Evolutionary conservation across 1,284 basidiomycete genomes (phyloP), one percentile per base, ranked within the genome.

Genomic region (Hemileia vastatrix): DNA sequence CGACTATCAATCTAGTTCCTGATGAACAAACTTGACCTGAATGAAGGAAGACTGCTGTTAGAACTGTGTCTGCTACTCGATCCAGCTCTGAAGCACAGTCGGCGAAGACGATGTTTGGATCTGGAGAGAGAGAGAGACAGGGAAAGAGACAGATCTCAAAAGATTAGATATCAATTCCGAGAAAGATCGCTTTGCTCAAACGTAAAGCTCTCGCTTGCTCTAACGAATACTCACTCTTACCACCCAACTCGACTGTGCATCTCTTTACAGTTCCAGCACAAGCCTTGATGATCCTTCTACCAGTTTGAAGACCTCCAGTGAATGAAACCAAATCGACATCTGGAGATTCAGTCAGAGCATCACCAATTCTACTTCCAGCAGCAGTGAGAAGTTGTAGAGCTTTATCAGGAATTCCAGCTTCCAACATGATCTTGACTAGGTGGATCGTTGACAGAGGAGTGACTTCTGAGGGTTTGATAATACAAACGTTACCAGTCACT

Each of bases 381-480:
- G 72, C 74, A 4, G 72, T 74, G 18, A 75, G 67, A 53, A 75
- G 56, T 55, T 75, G 74, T 23, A 75, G 64, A 6, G 70, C 67
- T 1, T 65, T 55, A 0, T 65, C 49, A 1, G 74, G 74, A 40
- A 72, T 27, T 27, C 40, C 74, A 4, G 72, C 72, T 49, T 76
- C 73, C 50, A 72, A 43, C 27, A 73, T 64, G 44, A 76, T 64
- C 51, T 68, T 67, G 40, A 70, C 68, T 40, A 76, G 67, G 63
- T 75, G 68, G 31, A 76, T 56, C 27, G 72, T 72, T 15, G 73
- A 74, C 4, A 76, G 69, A 0, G 74, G 74, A 1, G 74, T 75
- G 45, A 76, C 73, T 54, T 76, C 74, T n/a, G 71, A 73, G 3
- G 74, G 74, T 65, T 76, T 76, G 66, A 76, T 70, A 57, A 76